Evolutionary conservation across 768 basidiomycete genomes (phyloP), one percentile per base, ranked within the genome.

Genomic region (Fomitopsis pulvina): DNA sequence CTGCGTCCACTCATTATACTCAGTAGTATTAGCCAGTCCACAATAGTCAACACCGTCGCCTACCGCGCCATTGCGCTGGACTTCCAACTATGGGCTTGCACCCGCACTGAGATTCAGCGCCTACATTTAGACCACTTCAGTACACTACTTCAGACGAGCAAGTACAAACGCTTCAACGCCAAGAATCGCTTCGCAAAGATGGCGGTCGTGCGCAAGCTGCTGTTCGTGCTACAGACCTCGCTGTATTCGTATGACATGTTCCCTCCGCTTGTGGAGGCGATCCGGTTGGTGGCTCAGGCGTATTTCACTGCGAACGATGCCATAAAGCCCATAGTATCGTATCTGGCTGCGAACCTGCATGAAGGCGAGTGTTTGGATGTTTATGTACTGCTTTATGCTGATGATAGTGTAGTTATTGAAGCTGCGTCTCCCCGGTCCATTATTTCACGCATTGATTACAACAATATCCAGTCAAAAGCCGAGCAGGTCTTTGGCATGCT

Each of bases 301-400:
- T 71, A 78, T n/a, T 91, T 89, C 58, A 76, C 79, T 2, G 75
- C 79, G 34, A 85, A 87, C 24, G 83, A 85, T 42, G 72, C 77
- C 0, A 85, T 95, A 58, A 95, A 92, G 60, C 92, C 94, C 0
- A 66, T 93, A 1, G 80, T 92, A 3, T 85, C 91, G 0, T 95
- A 89, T 63, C 69, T 95, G 7, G 87, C 90, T 1, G 87, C 91
- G 0, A 86, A 87, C 60, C 65, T 93, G 11, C 79, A 85, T 52
- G 76, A 78, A 61, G 73, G 88, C 87, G 47, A 48, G 78, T 58
- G 5, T 25, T 41, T 45, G 32, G 22, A 4, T 3, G 10, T 51
- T 41, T 26, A 27, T 10, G 12, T 10, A 2, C 25, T 32, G 4
- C 25, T 34, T 32, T 7, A 12, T 40, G 43, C 18, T 22, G 10